Base-by-base conservation (phyloP, 1,284 basidiomycete species). In the Cystobasidiaceae sp. region DNA sequence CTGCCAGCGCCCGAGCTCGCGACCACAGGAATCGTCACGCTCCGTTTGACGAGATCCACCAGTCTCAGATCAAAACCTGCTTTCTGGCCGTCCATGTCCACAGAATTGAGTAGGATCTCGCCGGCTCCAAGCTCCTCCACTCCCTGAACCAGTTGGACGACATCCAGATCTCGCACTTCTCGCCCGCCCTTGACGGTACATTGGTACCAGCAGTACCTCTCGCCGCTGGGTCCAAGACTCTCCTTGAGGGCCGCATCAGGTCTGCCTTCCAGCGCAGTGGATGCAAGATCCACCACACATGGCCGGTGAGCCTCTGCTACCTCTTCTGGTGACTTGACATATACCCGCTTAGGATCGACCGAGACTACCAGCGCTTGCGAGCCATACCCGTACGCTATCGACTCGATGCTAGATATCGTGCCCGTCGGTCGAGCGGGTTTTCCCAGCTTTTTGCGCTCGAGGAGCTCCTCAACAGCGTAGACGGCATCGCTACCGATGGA, bases 331-430 rank as follows among this genome's bases (percentile, higher is more conserved):
- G 83, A 80, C 71, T 87, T 83, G 71, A 96, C 85, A 78, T 92
- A 97, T 19, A 88, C 89, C 50, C 93, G 81, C 71, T 87, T 86
- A 2, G 96, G 96, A 80, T 99, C 96, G 71, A 98, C 86, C 41
- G 93, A 97, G 28, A 99, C 93, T 13, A 99, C 96, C 56, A 99
- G 93, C 0, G 96, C 96, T 76, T 98, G 94, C 9, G 85, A 84
- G n/a, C 96, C 96, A 77, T 99, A 99, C 39, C 83, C 86, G 50
- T 81, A 81, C 2, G 93, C 88, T 75, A 99, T 98, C 3, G 86
- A 88, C 80, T 97, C 93, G 72, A 99, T 97, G 17, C 88, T 89
- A 69, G 91, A 94, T 55, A 68, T 56, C 5, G 62, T 72, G 25
- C 11, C 57, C 52, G 3, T 45, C 65, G 27, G 58, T 63, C 3